A percentile compares a stretch with the other conserved stretches of the same genome.
phyloP scores from a whole-genome alignment of 768 basidiomycete species.

The Termitomyces titanicus region DNA sequence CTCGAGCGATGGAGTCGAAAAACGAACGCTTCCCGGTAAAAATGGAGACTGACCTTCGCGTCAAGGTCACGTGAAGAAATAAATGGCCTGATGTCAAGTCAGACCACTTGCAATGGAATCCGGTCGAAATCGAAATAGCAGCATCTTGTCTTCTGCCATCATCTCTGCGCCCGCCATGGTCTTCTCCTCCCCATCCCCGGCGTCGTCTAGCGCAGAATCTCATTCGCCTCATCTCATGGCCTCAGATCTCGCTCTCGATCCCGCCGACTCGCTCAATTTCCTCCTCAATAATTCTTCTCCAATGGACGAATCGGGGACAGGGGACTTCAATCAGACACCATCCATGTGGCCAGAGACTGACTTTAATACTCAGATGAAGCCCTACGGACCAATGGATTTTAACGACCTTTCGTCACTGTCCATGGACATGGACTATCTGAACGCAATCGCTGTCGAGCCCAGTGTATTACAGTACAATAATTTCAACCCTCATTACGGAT shows the following conservation, averaged over 20 bases:
- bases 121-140: not conserved
- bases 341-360: slow-evolving; percentile 40
- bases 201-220: slow-evolving; percentile 16
- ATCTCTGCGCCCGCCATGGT: slow-evolving; percentile 4
- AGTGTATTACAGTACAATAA: slow-evolving; percentile 45
- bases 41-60: not conserved
- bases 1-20: not conserved
- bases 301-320: slow-evolving; percentile 25
- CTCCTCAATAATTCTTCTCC: slow-evolving; percentile 38
- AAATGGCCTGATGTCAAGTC: slow-evolving; percentile 19
- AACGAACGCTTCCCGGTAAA: not conserved
- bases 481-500: slow-evolving; percentile 23
- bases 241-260: slow-evolving; percentile 47
- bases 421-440: slow-evolving; percentile 63
- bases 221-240: slow-evolving; percentile 24
- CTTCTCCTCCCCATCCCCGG: slow-evolving; percentile 14
- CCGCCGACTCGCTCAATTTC: slow-evolving; percentile 56
- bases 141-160: not conserved
- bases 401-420: slow-evolving; percentile 31
- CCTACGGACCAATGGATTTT: slow-evolving; percentile 40
- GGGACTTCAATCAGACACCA: slow-evolving; percentile 30
- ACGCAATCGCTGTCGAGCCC: slow-evolving; percentile 61
- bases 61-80: slow-evolving; percentile 16
- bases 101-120: slow-evolving; percentile 5
- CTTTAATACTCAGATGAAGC: slow-evolving; percentile 20